Base-by-base conservation (phyloP, 768 basidiomycete species). In the Pisolithus sp. region DNA sequence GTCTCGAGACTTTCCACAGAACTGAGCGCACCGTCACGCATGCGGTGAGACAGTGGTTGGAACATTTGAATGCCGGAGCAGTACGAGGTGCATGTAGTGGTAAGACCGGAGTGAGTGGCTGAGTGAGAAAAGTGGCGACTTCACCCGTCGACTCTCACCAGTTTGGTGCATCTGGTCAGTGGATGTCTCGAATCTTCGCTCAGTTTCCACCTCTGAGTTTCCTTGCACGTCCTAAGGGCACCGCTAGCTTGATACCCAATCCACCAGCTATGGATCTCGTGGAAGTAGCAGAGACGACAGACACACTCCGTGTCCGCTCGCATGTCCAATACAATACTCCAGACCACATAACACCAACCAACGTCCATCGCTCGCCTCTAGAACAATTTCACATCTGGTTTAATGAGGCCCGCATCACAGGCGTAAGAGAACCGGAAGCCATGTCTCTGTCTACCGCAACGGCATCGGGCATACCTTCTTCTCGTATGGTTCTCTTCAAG, bases 321-420 rank as follows among this genome's bases (percentile, higher is more conserved):
- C 92, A 91, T 63, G 69, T 73, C 50, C 91, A 94, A 62, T 95
- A 96, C 68, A 60, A 79, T 54, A 77, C 86, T 7, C 70, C 74
- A n/a, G 86, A 83, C 48, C 68, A 78, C 38, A 73, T 90, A 30
- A 74, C 84, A 1, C 89, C 89, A 0, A 50, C 70, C n/a, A 73
- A 73, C 34, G 81, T 91, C 57, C 60, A 69, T 30, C 71, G 81
- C 2, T 79, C 80, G 51, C 95, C 95, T 0, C 73, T 97, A 48
- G 80, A 80, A 47, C 93, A 94, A 62, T 98, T 98, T 71, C 81
- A 82, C 49, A 59, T 68, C 28, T 98, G 95, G 95, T 89, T 98
- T 72, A 79, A 81, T 46, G 75, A 83, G 39, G 82, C 81, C 20
- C 68, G 76, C 46, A 73, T 74, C 43, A 61, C 67, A 20, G 74